Percentiles rank a stretch among this genome's conserved stretches.
Evolutionary conservation across 345 rosid genomes (phyloP).

Genomic region (Raphanus sativus): DNA sequence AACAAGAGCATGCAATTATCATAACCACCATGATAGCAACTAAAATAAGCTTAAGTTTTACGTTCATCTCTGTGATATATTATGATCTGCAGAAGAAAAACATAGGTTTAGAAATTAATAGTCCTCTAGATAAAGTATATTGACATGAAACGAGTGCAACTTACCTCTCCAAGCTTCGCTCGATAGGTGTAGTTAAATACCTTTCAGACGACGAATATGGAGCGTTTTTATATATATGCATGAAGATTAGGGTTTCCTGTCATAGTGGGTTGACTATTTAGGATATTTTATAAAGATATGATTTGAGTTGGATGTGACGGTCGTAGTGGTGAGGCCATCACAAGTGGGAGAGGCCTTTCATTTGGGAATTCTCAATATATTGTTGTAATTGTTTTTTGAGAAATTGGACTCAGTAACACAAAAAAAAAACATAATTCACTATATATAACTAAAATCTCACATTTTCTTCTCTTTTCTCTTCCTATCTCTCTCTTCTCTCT

Average conservation of each 20-base stretch:
- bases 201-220: background rate
- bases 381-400: background rate
- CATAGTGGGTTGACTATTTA: constrained; percentile 33
- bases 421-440: no score
- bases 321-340: constrained; percentile 17
- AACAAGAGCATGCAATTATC: constrained; percentile 24
- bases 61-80: constrained; percentile 8
- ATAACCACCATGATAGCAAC: constrained; percentile 14
- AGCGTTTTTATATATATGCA: constrained; percentile 13
- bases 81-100: constrained; percentile 14
- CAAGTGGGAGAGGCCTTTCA: constrained; percentile 3
- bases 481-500: no score
- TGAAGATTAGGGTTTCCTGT: constrained; percentile 14
- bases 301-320: constrained; percentile 17
- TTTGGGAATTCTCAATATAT: constrained; percentile 10
- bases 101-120: background rate
- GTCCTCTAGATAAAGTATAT: background rate
- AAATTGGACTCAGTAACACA: no score
- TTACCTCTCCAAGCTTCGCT: constrained; percentile 15
- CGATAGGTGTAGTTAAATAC: constrained; percentile 11
- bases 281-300: constrained; percentile 3
- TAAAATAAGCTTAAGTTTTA: background rate
- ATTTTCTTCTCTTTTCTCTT: no score
- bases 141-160: background rate
- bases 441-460: no score